Percentiles rank a stretch among this genome's conserved stretches.
These are phyloP conservation scores for Amanita pallidorosea DNA, from an alignment of 768 basidiomycete species.

Conservation along the genomic window DNA sequence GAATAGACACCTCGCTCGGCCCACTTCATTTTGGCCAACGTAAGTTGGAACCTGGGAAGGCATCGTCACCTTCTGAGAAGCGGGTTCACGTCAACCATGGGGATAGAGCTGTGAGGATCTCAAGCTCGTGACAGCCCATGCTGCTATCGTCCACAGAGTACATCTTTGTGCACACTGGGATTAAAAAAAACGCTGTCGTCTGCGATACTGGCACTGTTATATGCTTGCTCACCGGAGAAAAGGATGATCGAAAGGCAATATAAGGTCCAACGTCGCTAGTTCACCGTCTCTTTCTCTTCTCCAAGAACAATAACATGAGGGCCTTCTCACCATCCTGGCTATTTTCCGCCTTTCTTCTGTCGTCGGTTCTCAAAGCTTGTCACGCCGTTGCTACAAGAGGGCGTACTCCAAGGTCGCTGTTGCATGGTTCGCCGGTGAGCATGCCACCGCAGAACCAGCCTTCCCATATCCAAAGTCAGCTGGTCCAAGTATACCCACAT, in stretches of 20 bases:
- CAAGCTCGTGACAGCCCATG: too few relatives aligned
- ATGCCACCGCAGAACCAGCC: constrained; percentile 22
- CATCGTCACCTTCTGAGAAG: too few relatives aligned
- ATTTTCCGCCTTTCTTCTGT: neutral
- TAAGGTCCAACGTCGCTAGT: neutral
- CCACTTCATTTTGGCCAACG: too few relatives aligned
- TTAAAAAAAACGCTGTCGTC: too few relatives aligned
- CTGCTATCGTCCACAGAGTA: too few relatives aligned
- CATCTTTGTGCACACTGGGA: too few relatives aligned
- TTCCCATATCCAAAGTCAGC: constrained; percentile 44
- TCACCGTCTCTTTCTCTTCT: too few relatives aligned
- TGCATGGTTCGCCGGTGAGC: constrained; percentile 68
- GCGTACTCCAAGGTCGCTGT: constrained; percentile 25
- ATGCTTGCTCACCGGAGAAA: neutral
- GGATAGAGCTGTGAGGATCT: too few relatives aligned
- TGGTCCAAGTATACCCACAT: constrained; percentile 63
- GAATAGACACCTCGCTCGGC: too few relatives aligned
- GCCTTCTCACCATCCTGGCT: neutral
- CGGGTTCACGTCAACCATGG: too few relatives aligned
- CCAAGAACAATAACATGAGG: neutral
- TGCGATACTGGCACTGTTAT: too few relatives aligned
- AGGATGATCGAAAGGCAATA: neutral
- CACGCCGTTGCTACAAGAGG: neutral
- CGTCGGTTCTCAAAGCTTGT: neutral
- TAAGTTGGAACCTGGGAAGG: too few relatives aligned